phyloP scores from a whole-genome alignment of 306 rosid genomes.

The Vigna reflexopilosa region DNA sequence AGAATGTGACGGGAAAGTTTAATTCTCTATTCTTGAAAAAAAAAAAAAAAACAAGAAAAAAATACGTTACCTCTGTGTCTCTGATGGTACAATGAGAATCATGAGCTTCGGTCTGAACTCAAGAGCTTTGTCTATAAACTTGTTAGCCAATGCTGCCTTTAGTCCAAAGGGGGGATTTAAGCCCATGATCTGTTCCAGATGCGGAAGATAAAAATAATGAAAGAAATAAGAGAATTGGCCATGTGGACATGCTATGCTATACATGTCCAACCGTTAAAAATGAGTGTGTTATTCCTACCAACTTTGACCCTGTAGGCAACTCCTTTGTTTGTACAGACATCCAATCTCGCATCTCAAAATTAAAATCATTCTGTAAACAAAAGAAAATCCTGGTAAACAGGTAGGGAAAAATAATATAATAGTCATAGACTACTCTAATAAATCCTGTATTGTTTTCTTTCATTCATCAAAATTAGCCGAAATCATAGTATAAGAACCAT shows the following conservation, averaged over 20 bases:
- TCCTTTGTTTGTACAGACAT: slow-evolving; percentile 69
- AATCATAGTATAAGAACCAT: not conserved
- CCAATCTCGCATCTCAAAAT: slow-evolving; percentile 95
- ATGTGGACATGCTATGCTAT: slow-evolving; percentile 10
- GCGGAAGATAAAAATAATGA: slow-evolving; percentile 10
- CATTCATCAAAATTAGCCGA: not conserved
- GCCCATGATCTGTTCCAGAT: slow-evolving; percentile 82
- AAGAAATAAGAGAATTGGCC: slow-evolving; percentile 5
- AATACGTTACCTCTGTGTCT: slow-evolving; percentile 67
- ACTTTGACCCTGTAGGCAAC: slow-evolving; percentile 69
- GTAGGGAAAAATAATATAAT: slow-evolving; percentile 36
- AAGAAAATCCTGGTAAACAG: slow-evolving; percentile 34
- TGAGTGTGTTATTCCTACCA: slow-evolving; percentile 60
- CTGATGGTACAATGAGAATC: slow-evolving; percentile 82
- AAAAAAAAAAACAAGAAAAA: not conserved
- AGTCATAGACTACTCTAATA: slow-evolving; percentile 7
- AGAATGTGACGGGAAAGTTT: slow-evolving; percentile 11
- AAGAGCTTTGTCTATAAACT: slow-evolving; percentile 83
- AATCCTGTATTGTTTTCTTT: not conserved
- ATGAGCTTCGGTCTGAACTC: slow-evolving; percentile 81
- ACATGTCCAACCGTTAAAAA: slow-evolving; percentile 33
- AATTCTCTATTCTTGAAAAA: not conserved
- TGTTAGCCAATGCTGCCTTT: slow-evolving; percentile 77
- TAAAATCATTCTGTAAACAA: slow-evolving; percentile 75
- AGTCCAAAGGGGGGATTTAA: slow-evolving; percentile 93